Percentiles rank a stretch among this genome's conserved stretches.
phyloP scores from a whole-genome alignment of 2,329 filamentous ascomycete species.

The Apiospora aurea region DNA sequence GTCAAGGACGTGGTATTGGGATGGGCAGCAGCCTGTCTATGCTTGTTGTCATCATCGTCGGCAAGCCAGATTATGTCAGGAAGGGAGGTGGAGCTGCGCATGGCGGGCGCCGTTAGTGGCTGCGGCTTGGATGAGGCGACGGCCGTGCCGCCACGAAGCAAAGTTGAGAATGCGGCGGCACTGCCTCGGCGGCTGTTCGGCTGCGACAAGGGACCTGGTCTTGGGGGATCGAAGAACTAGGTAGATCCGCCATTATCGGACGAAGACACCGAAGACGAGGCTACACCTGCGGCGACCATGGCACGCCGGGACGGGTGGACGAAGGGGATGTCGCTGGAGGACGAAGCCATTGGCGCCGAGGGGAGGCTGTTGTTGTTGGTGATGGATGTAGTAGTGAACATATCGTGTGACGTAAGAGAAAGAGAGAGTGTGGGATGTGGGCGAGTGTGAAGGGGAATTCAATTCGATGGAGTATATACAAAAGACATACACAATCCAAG shows the following conservation, averaged over 20 bases:
- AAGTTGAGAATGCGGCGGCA: background rate
- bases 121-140: background rate
- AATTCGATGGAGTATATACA: constrained; percentile 6
- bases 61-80: no score
- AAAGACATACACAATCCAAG: constrained; percentile 5
- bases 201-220: background rate
- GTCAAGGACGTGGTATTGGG: no score
- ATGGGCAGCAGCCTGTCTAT: no score
- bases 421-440: background rate
- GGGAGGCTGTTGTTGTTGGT: background rate
- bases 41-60: no score
- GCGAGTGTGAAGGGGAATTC: background rate
- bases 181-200: no score
- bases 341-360: background rate
- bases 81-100: no score
- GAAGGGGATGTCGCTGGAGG: background rate
- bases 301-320: background rate
- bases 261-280: background rate
- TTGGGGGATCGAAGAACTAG: background rate
- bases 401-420: background rate
- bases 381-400: background rate
- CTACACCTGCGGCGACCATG: background rate
- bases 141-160: background rate
- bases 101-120: background rate
- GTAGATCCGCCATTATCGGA: background rate